Conservation (phyloP, 192 early-diverging fungal genomes). For the Blastocladiella britannica region DNA sequence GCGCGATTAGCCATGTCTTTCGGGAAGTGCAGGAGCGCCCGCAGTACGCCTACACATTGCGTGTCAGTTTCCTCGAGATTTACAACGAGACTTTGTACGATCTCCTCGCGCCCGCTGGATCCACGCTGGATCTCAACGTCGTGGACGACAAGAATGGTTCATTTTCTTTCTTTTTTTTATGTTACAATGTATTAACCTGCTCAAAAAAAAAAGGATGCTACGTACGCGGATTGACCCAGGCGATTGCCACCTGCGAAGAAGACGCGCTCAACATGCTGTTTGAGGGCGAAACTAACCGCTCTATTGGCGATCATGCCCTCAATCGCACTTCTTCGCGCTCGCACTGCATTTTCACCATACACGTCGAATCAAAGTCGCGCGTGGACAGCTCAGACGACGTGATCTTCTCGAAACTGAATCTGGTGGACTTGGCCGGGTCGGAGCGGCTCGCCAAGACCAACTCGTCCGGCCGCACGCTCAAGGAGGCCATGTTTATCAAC, state of each 20-base stretch:
- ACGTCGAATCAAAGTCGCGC: slow-evolving; percentile 31
- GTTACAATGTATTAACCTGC: slow-evolving; percentile 1
- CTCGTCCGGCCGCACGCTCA: slow-evolving; percentile 28
- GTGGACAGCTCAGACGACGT: slow-evolving; percentile 35
- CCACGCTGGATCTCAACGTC: slow-evolving; percentile 13
- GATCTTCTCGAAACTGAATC: slow-evolving; percentile 30
- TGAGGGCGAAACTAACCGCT: slow-evolving; percentile 38
- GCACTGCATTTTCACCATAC: slow-evolving; percentile 42
- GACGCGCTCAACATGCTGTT: slow-evolving; percentile 38
- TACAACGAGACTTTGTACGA: slow-evolving; percentile 40
- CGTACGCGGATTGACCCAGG: slow-evolving; percentile 30
- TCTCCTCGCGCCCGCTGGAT: slow-evolving; percentile 12
- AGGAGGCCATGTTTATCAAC: slow-evolving; percentile 47
- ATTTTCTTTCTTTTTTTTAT: too few species aligned
- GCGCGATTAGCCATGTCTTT: slow-evolving; percentile 32
- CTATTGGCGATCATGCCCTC: slow-evolving; percentile 38
- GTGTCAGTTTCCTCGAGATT: slow-evolving; percentile 34
- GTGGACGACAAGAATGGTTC: slow-evolving; percentile 33
- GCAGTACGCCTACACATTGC: slow-evolving; percentile 26
- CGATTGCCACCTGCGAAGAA: slow-evolving; percentile 33
- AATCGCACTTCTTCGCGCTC: slow-evolving; percentile 24
- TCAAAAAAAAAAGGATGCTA: slow-evolving; percentile 16
- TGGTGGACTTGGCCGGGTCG: slow-evolving; percentile 36
- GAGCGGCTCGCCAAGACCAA: slow-evolving; percentile 39
- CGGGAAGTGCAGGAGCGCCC: slow-evolving; percentile 26